Evolutionary conservation across 257 asterid genomes (phyloP), one percentile per base, ranked within the genome.

Genomic region (Gentiana macrophylla): DNA sequence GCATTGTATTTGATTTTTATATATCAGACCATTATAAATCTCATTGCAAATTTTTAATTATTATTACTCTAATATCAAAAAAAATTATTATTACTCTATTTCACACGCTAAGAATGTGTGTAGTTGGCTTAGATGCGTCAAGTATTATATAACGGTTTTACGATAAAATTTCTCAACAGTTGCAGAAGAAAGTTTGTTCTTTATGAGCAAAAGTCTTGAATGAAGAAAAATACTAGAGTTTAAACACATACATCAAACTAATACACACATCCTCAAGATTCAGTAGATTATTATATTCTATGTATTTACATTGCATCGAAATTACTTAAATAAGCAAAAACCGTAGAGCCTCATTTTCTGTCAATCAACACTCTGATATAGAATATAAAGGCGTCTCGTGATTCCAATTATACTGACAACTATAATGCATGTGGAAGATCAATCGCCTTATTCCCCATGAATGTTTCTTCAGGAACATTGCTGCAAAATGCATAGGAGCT

Each of bases 391-490:
- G 55, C 3, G 32, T n/a, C 5, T 65, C 2, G 41, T 24, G 24
- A 24, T 24, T 24, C 37, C 37, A 69, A 41, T 10, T 41, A 41
- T 10, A 41, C 9, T 41, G 15, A 56, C 13, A 77, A 53, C 61
- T 77, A 86, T 45, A 76, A 72, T 44, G 84, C 82, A 60, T 73
- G 94, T 35, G 91, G 98, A 55, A 90, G 95, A 71, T 82, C 74
- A 62, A 71, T 53, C 49, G 38, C 51, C 66, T 80, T 84, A 49
- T 82, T 91, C 15, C 65, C 78, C 32, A 61, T 34, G 51, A 76
- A 66, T 61, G 75, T 73, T 74, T 81, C 85, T 52, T 84, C 95
- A 3, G 84, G 83, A 36, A 89, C 98, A 56, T 90, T 84, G 92
- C 98, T 90, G 91, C 81, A 61, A 56, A 34, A 24, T 24, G 24